Percentiles rank a stretch among this genome's conserved stretches.
These are phyloP conservation scores for Neonectria neomacrospora DNA, from an alignment of 2,329 filamentous ascomycete genomes.

Conservation along the genomic window DNA sequence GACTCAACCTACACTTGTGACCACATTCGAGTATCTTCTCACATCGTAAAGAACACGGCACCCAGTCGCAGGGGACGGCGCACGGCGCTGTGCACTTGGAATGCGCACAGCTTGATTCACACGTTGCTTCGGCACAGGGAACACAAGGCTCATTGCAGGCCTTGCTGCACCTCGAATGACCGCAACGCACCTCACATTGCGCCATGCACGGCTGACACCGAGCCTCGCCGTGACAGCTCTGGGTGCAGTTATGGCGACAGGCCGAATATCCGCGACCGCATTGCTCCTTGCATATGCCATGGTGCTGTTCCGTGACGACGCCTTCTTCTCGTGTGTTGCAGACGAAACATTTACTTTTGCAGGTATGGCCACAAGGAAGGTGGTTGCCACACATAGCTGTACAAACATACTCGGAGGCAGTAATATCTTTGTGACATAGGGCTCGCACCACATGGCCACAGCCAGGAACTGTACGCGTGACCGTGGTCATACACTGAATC, in stretches of 20 bases:
- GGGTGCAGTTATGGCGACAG: background rate
- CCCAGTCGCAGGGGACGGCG: constrained; percentile 72
- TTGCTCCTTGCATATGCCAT: background rate
- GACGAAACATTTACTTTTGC: background rate
- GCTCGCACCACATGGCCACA: background rate
- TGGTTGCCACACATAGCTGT: background rate
- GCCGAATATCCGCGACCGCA: background rate
- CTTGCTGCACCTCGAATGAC: constrained; percentile 65
- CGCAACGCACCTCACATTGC: constrained; percentile 66
- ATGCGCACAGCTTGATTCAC: constrained; percentile 67
- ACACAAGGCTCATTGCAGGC: constrained; percentile 69
- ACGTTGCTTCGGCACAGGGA: constrained; percentile 67
- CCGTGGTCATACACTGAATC: background rate
- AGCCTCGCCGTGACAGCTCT: constrained; percentile 61
- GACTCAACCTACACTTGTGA: constrained; percentile 64
- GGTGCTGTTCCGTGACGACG: background rate
- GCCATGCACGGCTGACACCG: constrained; percentile 59
- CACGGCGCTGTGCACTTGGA: constrained; percentile 65
- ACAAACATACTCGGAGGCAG: background rate
- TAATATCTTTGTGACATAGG: background rate
- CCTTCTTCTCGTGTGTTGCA: background rate
- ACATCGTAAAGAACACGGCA: constrained; percentile 74
- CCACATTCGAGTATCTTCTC: constrained; percentile 63
- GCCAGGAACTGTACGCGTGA: background rate
- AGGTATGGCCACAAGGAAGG: background rate